Conservation (phyloP, 306 rosid species). For the Lithocarpus polystachyus region DNA sequence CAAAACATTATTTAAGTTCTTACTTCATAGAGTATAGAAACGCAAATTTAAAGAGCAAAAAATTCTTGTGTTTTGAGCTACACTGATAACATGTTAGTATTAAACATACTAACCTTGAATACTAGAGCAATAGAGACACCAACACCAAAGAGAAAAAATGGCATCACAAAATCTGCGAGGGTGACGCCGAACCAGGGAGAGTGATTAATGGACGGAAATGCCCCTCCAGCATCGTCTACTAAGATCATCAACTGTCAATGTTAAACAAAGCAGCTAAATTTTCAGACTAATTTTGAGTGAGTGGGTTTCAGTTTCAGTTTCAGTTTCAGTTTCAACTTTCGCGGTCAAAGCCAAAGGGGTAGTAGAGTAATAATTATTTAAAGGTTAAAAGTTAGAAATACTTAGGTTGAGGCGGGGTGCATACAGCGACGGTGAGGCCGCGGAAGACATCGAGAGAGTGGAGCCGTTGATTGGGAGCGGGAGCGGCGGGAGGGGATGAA, state of each 20-base stretch:
- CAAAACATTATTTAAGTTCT: too few relatives aligned
- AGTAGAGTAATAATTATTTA: too few relatives aligned
- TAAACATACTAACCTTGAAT: constrained; percentile 48
- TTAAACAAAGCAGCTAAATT: background rate
- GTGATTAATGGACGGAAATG: constrained; percentile 73
- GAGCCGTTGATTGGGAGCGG: constrained; percentile 57
- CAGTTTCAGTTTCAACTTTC: too few relatives aligned
- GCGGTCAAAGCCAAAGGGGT: too few relatives aligned
- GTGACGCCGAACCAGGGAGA: constrained; percentile 84
- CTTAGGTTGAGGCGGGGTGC: constrained; percentile 2
- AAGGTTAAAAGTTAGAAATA: too few relatives aligned
- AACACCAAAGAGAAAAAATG: constrained; percentile 68
- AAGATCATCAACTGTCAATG: constrained; percentile 64
- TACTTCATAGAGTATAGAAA: too few relatives aligned
- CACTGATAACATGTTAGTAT: too few relatives aligned
- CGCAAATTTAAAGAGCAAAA: too few relatives aligned
- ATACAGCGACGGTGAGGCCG: constrained; percentile 73
- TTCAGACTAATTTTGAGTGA: background rate
- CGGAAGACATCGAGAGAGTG: constrained; percentile 82
- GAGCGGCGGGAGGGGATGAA: constrained; percentile 21
- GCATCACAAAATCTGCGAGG: constrained; percentile 83
- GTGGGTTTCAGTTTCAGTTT: too few relatives aligned
- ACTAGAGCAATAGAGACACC: constrained; percentile 68
- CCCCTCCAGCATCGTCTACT: constrained; percentile 73
- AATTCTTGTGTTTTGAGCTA: too few relatives aligned